Evolutionary conservation across 352 stramenopile species (phyloP), one percentile per base, ranked within the genome.

Genomic region (Thalassiosira hispida): DNA sequence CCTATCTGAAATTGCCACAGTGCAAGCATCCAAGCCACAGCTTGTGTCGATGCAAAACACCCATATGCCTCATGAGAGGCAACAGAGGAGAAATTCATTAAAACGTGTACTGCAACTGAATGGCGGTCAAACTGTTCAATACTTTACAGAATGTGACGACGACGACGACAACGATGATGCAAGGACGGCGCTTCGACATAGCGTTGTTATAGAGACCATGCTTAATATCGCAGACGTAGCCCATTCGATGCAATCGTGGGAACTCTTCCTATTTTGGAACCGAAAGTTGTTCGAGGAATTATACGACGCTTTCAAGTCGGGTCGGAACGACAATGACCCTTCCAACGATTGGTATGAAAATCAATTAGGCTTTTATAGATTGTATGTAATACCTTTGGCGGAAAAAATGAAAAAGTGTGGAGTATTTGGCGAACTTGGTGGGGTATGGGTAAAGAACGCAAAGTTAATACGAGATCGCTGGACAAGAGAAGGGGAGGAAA

Each of bases 351-450:
- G 88, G 88, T 91, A 87, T 65, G 56, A 86, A 46, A 92, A 92
- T 75, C 84, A 93, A 76, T 84, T 92, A 73, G 73, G 72, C 38
- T 93, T 93, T 74, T 85, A 89, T 44, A 88, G 90, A 66, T 78
- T 70, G 29, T 93, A 93, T 55, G 47, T 90, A 0, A 80, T 92
- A 47, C 88, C 88, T 33, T 70, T 93, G 38, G 77, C 86, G 46
- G 66, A 83, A 27, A 85, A 80, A 44, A 81, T 93, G 64, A 69
- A 88, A 11, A 80, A 88, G 63, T 88, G 77, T 4, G 86, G 86
- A 5, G 73, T 89, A 20, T 93, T 92, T 77, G 83, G 81, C 1
- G 73, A 87, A 23, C 18, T 53, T 23, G 67, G 63, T 14, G 69
- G 49, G 4, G 76, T 73, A 11, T 67, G 56, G 33, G 53, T 84